phyloP scores from a whole-genome alignment of 2,329 filamentous ascomycete genomes.

The Achaetomium macrosporum region DNA sequence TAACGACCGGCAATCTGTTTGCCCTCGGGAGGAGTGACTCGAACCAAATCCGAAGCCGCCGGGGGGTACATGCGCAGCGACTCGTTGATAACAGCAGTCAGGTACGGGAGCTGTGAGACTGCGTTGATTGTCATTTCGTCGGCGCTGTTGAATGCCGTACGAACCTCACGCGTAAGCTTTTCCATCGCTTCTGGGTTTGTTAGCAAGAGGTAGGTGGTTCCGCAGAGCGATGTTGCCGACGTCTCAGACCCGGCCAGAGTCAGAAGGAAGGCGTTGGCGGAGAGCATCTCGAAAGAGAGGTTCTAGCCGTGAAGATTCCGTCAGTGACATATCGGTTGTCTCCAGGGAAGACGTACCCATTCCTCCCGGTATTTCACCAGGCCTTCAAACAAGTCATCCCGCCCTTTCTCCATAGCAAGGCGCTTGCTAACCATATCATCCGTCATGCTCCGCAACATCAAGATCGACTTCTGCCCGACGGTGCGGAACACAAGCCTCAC shows the following conservation, averaged over 20 bases:
- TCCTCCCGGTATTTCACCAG: constrained; percentile 15
- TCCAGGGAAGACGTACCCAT: constrained; percentile 9
- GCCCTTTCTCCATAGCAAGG: constrained; percentile 10
- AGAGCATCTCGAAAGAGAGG: constrained; percentile 4
- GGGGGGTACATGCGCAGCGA: constrained; percentile 35
- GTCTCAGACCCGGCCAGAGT: constrained; percentile 24
- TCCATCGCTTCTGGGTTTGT: constrained; percentile 28
- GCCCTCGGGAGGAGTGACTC: constrained; percentile 17
- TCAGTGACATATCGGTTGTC: no score
- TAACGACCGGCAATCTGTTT: constrained; percentile 15
- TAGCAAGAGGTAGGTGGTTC: constrained; percentile 27
- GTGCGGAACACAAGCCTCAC: neutral
- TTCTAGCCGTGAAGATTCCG: no score
- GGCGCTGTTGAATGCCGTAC: constrained; percentile 30
- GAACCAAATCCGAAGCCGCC: constrained; percentile 13
- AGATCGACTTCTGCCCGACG: neutral
- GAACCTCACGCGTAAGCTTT: constrained; percentile 34
- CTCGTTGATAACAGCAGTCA: constrained; percentile 36
- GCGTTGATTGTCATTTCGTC: constrained; percentile 34
- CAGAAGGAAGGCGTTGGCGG: constrained; percentile 11
- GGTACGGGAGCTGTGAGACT: constrained; percentile 30
- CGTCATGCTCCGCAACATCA: neutral
- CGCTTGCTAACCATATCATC: constrained; percentile 12
- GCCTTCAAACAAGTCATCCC: constrained; percentile 19
- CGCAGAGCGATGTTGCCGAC: constrained; percentile 20